Evolutionary conservation across 2,329 filamentous ascomycete species (phyloP).

Genomic region (Penicillium oxalicum): DNA sequence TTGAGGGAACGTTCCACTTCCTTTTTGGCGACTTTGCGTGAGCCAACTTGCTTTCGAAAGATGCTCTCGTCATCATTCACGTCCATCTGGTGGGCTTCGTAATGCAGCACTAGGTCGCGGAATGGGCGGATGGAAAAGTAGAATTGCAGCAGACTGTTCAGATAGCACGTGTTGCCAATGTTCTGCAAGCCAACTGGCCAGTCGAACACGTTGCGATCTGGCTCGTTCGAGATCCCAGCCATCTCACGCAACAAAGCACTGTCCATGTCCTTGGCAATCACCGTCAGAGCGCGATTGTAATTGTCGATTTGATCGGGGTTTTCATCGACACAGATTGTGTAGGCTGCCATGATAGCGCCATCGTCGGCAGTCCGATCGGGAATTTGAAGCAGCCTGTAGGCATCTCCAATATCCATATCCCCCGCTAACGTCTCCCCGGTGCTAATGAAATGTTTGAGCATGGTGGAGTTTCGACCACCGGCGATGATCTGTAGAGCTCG

Average conservation of each 20-base stretch:
- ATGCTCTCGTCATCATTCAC: conserved; percentile 56
- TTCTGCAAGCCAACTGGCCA: conserved; percentile 85
- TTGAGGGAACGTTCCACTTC: conserved; percentile 60
- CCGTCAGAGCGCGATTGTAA: conserved; percentile 43
- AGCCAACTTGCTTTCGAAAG: conserved; percentile 66
- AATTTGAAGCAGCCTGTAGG: conserved; percentile 48
- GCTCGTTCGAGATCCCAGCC: conserved; percentile 26
- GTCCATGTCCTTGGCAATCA: conserved; percentile 42
- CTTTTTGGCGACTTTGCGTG: conserved; percentile 56
- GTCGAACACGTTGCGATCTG: conserved; percentile 37
- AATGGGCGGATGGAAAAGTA: conserved; percentile 83
- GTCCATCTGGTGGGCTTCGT: conserved; percentile 64
- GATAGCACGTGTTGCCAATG: conserved; percentile 95
- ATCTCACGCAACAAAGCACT: conserved; percentile 33
- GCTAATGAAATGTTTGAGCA: conserved; percentile 48
- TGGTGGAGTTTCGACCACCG: conserved; percentile 50
- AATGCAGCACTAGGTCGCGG: conserved; percentile 71
- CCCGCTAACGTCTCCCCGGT: conserved; percentile 46
- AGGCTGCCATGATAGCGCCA: conserved; percentile 46
- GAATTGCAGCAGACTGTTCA: conserved; percentile 94
- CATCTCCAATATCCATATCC: conserved; percentile 53
- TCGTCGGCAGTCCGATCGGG: conserved; percentile 48
- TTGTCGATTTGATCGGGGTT: conserved; percentile 42
- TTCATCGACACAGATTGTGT: conserved; percentile 42
- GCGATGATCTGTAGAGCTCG: conserved; percentile 57